A percentile compares a stretch with the other conserved stretches of the same genome.
These are phyloP conservation scores for Claviceps africana DNA, from an alignment of 2,329 filamentous ascomycete genomes.

Conservation along the genomic window DNA sequence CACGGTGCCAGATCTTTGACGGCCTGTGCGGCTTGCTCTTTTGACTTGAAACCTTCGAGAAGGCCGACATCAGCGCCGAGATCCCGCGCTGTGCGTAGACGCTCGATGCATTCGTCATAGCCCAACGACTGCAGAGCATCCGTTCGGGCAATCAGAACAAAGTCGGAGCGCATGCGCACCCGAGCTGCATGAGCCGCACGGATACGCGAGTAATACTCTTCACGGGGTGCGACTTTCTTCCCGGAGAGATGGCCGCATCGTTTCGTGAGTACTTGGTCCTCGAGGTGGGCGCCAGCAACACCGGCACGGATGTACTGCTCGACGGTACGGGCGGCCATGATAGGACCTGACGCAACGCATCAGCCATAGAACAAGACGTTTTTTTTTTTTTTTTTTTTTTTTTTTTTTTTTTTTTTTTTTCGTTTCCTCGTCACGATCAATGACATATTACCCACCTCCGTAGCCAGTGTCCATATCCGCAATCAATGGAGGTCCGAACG, in stretches of 20 bases:
- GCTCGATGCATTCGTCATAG: conserved; percentile 40
- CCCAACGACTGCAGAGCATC: conserved; percentile 44
- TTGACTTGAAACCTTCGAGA: conserved; percentile 42
- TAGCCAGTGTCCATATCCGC: conserved; percentile 48
- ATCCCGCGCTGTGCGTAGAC: conserved; percentile 35
- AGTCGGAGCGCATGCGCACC: conserved; percentile 34
- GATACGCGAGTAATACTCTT: conserved; percentile 40
- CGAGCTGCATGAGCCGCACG: conserved; percentile 40
- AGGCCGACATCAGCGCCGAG: conserved; percentile 46
- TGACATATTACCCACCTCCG: conserved; percentile 24
- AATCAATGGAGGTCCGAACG: conserved; percentile 41
- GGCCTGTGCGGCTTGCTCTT: conserved; percentile 33
- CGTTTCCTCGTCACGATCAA: neutral
- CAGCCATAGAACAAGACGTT: neutral
- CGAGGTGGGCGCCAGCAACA: conserved; percentile 46
- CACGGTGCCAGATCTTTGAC: conserved; percentile 32
- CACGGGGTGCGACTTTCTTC: conserved; percentile 43
- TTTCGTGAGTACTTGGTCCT: conserved; percentile 51
- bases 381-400: neutral
- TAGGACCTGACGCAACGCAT: conserved; percentile 20
- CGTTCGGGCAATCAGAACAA: conserved; percentile 51
- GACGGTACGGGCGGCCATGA: conserved; percentile 39
- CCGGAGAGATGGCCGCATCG: conserved; percentile 50
- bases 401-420: neutral
- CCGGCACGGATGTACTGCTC: conserved; percentile 38